Evolutionary conservation across 176 grass and related monocot genomes (phyloP).

Genomic region (Paspalum vaginatum): DNA sequence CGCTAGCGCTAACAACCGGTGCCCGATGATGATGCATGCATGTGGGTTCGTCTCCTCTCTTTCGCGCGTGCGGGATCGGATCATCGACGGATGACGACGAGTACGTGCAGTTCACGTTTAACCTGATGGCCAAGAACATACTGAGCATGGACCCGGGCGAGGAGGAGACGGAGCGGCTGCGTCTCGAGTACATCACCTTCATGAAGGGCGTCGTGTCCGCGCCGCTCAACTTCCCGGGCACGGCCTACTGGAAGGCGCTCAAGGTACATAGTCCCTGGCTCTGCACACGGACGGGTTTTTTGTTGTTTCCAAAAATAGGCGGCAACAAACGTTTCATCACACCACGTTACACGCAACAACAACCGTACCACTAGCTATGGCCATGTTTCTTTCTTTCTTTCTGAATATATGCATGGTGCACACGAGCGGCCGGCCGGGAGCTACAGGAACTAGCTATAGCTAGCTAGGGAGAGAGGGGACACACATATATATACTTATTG

Average conservation of each 20-base stretch:
- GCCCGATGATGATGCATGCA: no score
- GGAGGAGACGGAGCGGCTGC: conserved; percentile 79
- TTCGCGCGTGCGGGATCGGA: background rate
- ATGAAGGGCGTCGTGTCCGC: conserved; percentile 94
- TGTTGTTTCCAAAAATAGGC: conserved; percentile 29
- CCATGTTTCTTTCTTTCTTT: no score
- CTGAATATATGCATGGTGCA: background rate
- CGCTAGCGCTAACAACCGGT: background rate
- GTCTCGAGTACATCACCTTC: conserved; percentile 92
- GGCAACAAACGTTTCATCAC: conserved; percentile 27
- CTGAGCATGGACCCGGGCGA: conserved; percentile 88
- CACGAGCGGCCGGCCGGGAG: conserved; percentile 21
- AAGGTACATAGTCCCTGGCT: conserved; percentile 45
- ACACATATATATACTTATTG: background rate
- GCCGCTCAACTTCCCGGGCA: conserved; percentile 93
- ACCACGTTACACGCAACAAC: conserved; percentile 29
- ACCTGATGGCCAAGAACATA: conserved; percentile 98
- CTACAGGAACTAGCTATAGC: background rate
- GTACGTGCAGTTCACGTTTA: conserved; percentile 88
- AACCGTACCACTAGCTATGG: background rate
- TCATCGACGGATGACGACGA: background rate
- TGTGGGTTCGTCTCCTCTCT: no score
- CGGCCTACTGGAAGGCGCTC: conserved; percentile 88
- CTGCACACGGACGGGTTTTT: background rate
- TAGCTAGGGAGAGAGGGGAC: no score